phyloP scores from a whole-genome alignment of 768 basidiomycete genomes.

The Boletus vinaceobasis region DNA sequence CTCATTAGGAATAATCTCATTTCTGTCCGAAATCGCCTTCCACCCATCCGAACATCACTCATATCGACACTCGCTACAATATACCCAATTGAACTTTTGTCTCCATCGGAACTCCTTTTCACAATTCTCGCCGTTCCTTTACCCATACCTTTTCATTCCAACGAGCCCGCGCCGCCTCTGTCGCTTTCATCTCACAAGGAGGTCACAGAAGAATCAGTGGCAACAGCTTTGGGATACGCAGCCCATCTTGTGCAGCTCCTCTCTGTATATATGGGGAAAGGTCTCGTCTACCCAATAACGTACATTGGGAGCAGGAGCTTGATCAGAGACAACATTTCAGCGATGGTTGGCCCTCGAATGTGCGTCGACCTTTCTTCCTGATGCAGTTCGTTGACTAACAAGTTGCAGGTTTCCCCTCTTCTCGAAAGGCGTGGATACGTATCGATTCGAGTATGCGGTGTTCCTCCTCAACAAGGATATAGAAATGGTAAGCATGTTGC shows the following conservation, averaged over 20 bases:
- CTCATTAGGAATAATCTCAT: slow-evolving; percentile 43
- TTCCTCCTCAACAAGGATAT: slow-evolving; percentile 97
- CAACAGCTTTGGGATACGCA: slow-evolving; percentile 87
- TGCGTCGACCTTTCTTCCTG: slow-evolving; percentile 39
- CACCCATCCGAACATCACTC: slow-evolving; percentile 57
- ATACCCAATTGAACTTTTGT: slow-evolving; percentile 86
- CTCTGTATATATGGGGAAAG: slow-evolving; percentile 71
- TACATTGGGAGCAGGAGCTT: slow-evolving; percentile 88
- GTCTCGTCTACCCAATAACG: slow-evolving; percentile 84
- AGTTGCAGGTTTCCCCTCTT: slow-evolving; percentile 85
- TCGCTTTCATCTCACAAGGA: slow-evolving; percentile 59
- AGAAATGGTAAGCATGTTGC: slow-evolving; percentile 62
- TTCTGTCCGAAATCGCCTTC: slow-evolving; percentile 47
- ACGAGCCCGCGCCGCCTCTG: slow-evolving; percentile 84
- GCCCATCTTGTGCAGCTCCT: slow-evolving; percentile 84
- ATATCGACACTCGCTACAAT: slow-evolving; percentile 70
- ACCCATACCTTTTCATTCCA: slow-evolving; percentile 72
- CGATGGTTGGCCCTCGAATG: slow-evolving; percentile 95
- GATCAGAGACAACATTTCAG: slow-evolving; percentile 88
- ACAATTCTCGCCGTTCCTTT: slow-evolving; percentile 85
- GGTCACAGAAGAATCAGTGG: slow-evolving; percentile 81
- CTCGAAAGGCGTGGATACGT: slow-evolving; percentile 91
- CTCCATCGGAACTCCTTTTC: slow-evolving; percentile 83
- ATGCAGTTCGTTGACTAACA: slow-evolving; percentile 10
- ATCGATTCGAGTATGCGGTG: slow-evolving; percentile 96